Evolutionary conservation across 202 grass and related monocot genomes (phyloP).

Genomic region (Dendrocalamus latiflorus): DNA sequence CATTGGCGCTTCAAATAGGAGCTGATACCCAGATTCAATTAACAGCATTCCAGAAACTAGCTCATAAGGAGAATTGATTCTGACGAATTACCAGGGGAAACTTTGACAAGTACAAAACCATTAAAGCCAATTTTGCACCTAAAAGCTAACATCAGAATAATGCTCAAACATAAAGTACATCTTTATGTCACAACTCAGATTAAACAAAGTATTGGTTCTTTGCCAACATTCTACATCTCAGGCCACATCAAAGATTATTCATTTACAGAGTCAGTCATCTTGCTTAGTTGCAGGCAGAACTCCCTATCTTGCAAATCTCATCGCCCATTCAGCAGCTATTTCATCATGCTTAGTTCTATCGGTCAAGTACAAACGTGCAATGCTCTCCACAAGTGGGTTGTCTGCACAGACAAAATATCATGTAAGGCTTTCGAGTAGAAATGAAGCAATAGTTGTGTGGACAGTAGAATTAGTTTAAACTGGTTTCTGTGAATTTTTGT

Average conservation of each 20-base stretch:
- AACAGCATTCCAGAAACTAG: background rate
- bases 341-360: constrained; percentile 74
- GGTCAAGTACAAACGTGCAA: constrained; percentile 62
- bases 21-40: background rate
- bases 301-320: constrained; percentile 77
- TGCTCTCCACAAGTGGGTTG: constrained; percentile 41
- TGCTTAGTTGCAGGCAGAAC: constrained; percentile 18
- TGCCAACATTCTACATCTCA: constrained; percentile 32
- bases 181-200: constrained; percentile 29
- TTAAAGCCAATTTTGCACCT: background rate
- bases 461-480: constrained; percentile 1
- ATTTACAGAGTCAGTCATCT: constrained; percentile 16
- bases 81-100: background rate
- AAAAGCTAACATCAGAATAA: constrained; percentile 16
- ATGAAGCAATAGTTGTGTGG: background rate
- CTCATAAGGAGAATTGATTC: background rate
- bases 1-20: background rate
- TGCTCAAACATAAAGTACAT: constrained; percentile 2
- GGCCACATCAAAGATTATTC: constrained; percentile 19
- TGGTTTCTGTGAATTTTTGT: background rate
- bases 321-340: constrained; percentile 85
- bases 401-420: constrained; percentile 50
- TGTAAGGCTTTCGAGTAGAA: constrained; percentile 10
- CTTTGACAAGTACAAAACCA: constrained; percentile 12
- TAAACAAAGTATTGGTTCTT: constrained; percentile 24